Conservation (phyloP, 2,329 filamentous ascomycete species). For the Aspergillaceae sp. region DNA sequence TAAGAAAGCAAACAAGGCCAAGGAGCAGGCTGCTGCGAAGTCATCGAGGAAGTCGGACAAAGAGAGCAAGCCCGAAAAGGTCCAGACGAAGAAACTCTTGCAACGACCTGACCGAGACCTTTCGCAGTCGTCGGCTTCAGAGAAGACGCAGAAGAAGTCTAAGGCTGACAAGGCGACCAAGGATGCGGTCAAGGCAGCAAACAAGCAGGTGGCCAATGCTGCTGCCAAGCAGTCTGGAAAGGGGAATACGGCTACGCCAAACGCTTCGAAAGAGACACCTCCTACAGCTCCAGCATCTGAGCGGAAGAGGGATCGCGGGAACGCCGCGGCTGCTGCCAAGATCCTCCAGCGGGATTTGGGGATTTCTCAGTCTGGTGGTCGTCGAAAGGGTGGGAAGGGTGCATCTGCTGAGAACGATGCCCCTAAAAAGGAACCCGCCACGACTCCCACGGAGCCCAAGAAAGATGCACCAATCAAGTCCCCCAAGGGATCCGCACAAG, state of each 20-base stretch:
- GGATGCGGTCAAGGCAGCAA: slow-evolving; percentile 53
- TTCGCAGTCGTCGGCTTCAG: slow-evolving; percentile 16
- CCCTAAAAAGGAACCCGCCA: slow-evolving; percentile 13
- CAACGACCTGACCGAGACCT: slow-evolving; percentile 31
- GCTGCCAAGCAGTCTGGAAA: slow-evolving; percentile 30
- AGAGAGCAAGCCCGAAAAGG: slow-evolving; percentile 33
- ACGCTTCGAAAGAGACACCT: slow-evolving; percentile 17
- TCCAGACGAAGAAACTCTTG: slow-evolving; percentile 35
- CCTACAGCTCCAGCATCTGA: slow-evolving; percentile 31
- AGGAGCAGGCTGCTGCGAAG: slow-evolving; percentile 45
- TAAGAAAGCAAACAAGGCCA: slow-evolving; percentile 74
- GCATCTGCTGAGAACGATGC: slow-evolving; percentile 14
- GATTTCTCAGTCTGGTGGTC: slow-evolving; percentile 39
- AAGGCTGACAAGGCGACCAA: slow-evolving; percentile 51
- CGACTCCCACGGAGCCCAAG: slow-evolving; percentile 7
- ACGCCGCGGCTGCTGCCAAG: slow-evolving; percentile 45
- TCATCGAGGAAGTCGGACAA: slow-evolving; percentile 35
- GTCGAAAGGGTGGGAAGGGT: slow-evolving; percentile 30
- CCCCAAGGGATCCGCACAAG: slow-evolving; percentile 4
- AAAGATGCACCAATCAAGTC: slow-evolving; percentile 9
- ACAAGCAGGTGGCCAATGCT: slow-evolving; percentile 26
- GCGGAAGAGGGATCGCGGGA: slow-evolving; percentile 47
- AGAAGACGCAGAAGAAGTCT: slow-evolving; percentile 32
- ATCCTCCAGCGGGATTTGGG: slow-evolving; percentile 57
- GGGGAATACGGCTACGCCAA: slow-evolving; percentile 18